Evolutionary conservation across 768 basidiomycete species (phyloP).

Genomic region (Gautieria morchelliformis): DNA sequence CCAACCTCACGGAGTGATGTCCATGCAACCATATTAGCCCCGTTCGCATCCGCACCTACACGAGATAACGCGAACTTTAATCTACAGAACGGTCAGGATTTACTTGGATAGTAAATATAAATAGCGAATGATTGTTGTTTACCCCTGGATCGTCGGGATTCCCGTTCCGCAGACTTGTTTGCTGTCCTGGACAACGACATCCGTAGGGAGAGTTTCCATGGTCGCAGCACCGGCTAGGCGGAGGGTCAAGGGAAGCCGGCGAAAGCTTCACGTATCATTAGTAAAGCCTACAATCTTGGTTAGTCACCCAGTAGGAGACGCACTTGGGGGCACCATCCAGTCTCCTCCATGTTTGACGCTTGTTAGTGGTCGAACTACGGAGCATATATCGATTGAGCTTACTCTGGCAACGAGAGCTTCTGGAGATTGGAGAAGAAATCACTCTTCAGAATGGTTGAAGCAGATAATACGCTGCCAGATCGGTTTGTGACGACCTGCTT

Average conservation of each 20-base stretch:
- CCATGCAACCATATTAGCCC: slow-evolving; percentile 74
- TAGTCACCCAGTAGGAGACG: neutral
- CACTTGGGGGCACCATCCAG: neutral
- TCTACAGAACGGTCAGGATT: slow-evolving; percentile 26
- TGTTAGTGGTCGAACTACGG: neutral
- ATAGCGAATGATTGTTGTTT: slow-evolving; percentile 13
- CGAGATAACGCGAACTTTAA: slow-evolving; percentile 67
- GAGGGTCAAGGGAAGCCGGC: slow-evolving; percentile 63
- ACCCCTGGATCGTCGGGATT: slow-evolving; percentile 94
- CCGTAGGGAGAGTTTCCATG: slow-evolving; percentile 16
- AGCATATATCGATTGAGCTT: slow-evolving; percentile 17
- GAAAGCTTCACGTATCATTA: slow-evolving; percentile 91
- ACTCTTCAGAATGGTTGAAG: slow-evolving; percentile 89
- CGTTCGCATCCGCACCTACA: slow-evolving; percentile 75
- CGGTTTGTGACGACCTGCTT: slow-evolving; percentile 77
- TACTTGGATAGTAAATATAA: neutral
- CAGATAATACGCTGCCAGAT: slow-evolving; percentile 77
- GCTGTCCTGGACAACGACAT: slow-evolving; percentile 33
- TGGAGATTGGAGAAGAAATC: slow-evolving; percentile 92
- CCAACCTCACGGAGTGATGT: slow-evolving; percentile 86
- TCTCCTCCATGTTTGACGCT: neutral
- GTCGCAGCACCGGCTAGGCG: slow-evolving; percentile 21
- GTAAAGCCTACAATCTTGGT: slow-evolving; percentile 20
- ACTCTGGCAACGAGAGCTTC: slow-evolving; percentile 96
- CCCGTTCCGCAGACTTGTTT: slow-evolving; percentile 84